These are phyloP conservation scores for Alternaria sp. DNA, from an alignment of 2,329 filamentous ascomycete species.

Conservation along the genomic window DNA sequence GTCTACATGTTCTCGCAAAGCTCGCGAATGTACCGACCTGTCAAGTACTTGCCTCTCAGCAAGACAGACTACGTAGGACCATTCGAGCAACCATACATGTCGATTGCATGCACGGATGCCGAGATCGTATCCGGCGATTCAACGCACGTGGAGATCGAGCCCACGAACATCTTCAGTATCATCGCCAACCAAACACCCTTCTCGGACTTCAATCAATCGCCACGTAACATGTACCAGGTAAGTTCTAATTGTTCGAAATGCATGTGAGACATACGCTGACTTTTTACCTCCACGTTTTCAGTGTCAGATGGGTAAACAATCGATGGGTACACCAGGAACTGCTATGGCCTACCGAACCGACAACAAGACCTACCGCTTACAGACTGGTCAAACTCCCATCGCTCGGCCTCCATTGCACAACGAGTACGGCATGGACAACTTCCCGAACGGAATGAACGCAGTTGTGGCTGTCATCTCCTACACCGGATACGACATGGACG, in stretches of 20 bases:
- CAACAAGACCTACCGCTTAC: slow-evolving; percentile 94
- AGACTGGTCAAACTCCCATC: slow-evolving; percentile 95
- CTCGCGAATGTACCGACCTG: slow-evolving; percentile 86
- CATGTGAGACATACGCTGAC: background rate
- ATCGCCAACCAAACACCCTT: slow-evolving; percentile 99
- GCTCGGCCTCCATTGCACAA: slow-evolving; percentile 94
- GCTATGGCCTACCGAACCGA: slow-evolving; percentile 88
- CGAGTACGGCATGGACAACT: slow-evolving; percentile 96
- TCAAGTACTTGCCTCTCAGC: slow-evolving; percentile 88
- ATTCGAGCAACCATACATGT: slow-evolving; percentile 98
- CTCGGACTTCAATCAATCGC: slow-evolving; percentile 98
- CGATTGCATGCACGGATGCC: slow-evolving; percentile 87
- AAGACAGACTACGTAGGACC: slow-evolving; percentile 90
- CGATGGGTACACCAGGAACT: slow-evolving; percentile 95
- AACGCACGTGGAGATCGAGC: slow-evolving; percentile 92
- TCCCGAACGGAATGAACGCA: slow-evolving; percentile 94
- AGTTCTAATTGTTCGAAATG: background rate
- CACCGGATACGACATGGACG: slow-evolving; percentile 99
- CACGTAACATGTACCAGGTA: slow-evolving; percentile 90
- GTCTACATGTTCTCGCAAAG: slow-evolving; percentile 91
- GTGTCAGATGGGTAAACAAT: slow-evolving; percentile 88
- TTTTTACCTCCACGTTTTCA: background rate
- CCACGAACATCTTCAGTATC: slow-evolving; percentile 97
- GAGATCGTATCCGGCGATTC: slow-evolving; percentile 89
- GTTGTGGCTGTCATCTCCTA: slow-evolving; percentile 98